phyloP scores from a whole-genome alignment of 2,329 filamentous ascomycete species.

The Sporothrix mexicana region DNA sequence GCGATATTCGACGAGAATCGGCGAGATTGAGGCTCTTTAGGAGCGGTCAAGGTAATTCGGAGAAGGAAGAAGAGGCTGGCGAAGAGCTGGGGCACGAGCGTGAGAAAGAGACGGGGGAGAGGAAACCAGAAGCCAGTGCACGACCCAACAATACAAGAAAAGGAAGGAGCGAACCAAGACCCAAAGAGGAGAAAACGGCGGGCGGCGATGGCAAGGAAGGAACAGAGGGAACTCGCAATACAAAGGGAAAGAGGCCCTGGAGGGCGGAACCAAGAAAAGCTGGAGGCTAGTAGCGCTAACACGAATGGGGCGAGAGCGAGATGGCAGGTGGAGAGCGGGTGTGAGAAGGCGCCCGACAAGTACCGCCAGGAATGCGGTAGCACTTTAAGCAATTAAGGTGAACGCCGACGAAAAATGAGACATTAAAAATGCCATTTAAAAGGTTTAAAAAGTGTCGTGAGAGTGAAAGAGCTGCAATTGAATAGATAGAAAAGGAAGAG shows the following conservation, averaged over 20 bases:
- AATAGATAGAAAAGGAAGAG: neutral
- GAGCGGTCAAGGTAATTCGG: neutral
- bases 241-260: constrained; percentile 17
- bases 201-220: constrained; percentile 26
- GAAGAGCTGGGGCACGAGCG: neutral
- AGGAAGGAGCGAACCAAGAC: constrained; percentile 1
- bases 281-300: constrained; percentile 32
- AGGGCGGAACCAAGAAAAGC: constrained; percentile 27
- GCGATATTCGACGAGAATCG: constrained; percentile 8
- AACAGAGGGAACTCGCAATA: neutral
- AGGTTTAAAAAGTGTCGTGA: neutral
- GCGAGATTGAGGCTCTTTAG: neutral
- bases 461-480: no score
- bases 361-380: constrained; percentile 18
- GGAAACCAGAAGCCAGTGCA: constrained; percentile 14
- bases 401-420: constrained; percentile 3
- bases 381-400: neutral
- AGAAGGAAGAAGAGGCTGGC: neutral
- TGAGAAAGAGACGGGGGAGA: constrained; percentile 16
- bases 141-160: constrained; percentile 20
- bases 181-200: constrained; percentile 26
- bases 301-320: constrained; percentile 22
- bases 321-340: constrained; percentile 25
- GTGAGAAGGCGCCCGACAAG: constrained; percentile 5
- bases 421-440: neutral